A percentile compares a stretch with the other conserved stretches of the same genome.
Conservation (phyloP, 2,329 filamentous ascomycete genomes). For the Fusarium falciforme region DNA sequence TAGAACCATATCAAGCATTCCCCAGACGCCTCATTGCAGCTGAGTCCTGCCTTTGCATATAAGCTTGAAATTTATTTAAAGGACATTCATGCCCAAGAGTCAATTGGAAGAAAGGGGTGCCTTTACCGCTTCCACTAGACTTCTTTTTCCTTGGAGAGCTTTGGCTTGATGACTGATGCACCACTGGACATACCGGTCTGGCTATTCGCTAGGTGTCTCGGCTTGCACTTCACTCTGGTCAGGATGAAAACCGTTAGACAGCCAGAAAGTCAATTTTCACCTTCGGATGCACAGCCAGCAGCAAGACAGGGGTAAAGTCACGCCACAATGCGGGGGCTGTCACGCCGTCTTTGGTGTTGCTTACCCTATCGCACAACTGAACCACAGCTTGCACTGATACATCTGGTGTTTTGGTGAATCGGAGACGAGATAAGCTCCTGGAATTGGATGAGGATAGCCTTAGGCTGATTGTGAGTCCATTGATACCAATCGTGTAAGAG, state of each 20-base stretch:
- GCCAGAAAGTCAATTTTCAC: neutral
- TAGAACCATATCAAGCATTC: neutral
- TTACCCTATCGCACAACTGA: neutral
- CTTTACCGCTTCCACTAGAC: neutral
- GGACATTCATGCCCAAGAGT: neutral
- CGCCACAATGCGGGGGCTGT: neutral
- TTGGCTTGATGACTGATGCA: neutral
- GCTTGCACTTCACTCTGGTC: neutral
- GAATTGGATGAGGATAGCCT: neutral
- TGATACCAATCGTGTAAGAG: neutral
- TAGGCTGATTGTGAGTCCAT: neutral
- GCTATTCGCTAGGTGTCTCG: neutral
- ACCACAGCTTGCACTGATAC: neutral
- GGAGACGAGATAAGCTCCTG: neutral
- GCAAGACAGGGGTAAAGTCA: neutral
- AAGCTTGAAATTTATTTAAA: too few species aligned
- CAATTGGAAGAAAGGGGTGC: neutral
- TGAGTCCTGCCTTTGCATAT: neutral
- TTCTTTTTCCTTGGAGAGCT: neutral
- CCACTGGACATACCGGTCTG: neutral
- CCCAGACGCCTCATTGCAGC: neutral
- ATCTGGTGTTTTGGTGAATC: neutral
- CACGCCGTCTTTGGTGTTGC: neutral
- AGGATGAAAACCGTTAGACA: neutral
- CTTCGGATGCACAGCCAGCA: neutral